phyloP scores from a whole-genome alignment of 1,284 basidiomycete species.

The Athelia psychrophila region DNA sequence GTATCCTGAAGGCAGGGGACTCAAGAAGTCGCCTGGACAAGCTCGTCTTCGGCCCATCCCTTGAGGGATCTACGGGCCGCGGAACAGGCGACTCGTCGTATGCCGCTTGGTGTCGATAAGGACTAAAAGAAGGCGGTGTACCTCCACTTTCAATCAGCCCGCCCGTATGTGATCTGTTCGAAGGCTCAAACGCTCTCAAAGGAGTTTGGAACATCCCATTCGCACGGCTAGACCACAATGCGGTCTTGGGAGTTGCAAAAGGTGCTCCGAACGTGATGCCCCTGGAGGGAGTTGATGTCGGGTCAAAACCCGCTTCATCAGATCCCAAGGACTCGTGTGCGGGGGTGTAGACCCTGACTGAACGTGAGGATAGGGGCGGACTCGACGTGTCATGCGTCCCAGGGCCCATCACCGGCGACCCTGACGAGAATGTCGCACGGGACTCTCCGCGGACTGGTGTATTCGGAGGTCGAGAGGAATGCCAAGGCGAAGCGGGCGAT shows the following conservation, averaged over 20 bases:
- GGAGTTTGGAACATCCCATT: slow-evolving; percentile 50
- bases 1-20: slow-evolving; percentile 5
- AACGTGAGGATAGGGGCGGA: slow-evolving; percentile 40
- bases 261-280: slow-evolving; percentile 56
- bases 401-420: slow-evolving; percentile 42
- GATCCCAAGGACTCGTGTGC: slow-evolving; percentile 32
- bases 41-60: neutral
- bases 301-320: slow-evolving; percentile 63
- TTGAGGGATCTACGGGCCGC: slow-evolving; percentile 13
- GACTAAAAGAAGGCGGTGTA: slow-evolving; percentile 10
- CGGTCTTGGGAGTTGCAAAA: slow-evolving; percentile 59
- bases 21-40: neutral
- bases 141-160: slow-evolving; percentile 3
- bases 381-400: slow-evolving; percentile 40
- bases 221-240: slow-evolving; percentile 37
- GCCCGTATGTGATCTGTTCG: neutral
- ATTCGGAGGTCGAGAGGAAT: slow-evolving; percentile 32
- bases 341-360: slow-evolving; percentile 47
- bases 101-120: slow-evolving; percentile 17
- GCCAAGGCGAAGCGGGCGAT: slow-evolving; percentile 49
- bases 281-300: slow-evolving; percentile 69
- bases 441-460: slow-evolving; percentile 39
- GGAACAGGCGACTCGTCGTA: slow-evolving; percentile 31
- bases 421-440: slow-evolving; percentile 35
- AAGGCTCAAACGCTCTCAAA: slow-evolving; percentile 15